A percentile compares a stretch with the other conserved stretches of the same genome.
Conservation (phyloP, 495 filamentous ascomycete genomes). For the Aspergillus conjunctus region DNA sequence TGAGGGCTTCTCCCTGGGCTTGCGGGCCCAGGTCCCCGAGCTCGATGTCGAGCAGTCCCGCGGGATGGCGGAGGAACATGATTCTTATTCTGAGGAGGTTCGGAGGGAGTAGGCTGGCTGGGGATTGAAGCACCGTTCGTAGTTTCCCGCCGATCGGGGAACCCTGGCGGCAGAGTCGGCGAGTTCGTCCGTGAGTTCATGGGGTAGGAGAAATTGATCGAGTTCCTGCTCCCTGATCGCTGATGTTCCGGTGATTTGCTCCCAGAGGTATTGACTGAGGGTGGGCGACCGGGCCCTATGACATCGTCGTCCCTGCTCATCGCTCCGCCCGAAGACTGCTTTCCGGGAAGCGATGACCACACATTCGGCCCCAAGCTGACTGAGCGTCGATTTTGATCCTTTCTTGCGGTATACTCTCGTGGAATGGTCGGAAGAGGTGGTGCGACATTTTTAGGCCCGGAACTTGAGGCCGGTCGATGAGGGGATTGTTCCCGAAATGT, state of each 20-base stretch:
- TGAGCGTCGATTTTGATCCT: conserved; percentile 44
- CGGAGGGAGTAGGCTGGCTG: conserved; percentile 26
- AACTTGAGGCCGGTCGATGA: conserved; percentile 50
- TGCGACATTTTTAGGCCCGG: conserved; percentile 36
- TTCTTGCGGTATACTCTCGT: conserved; percentile 39
- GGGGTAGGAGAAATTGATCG: conserved; percentile 87
- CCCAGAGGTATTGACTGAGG: conserved; percentile 28
- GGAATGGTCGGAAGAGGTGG: conserved; percentile 80
- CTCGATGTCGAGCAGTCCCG: conserved; percentile 57
- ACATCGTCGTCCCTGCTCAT: conserved; percentile 49
- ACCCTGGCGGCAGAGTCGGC: conserved; percentile 30
- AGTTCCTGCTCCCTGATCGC: conserved; percentile 63
- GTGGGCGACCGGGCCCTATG: conserved; percentile 24
- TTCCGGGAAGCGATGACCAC: conserved; percentile 52
- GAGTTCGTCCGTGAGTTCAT: conserved; percentile 56
- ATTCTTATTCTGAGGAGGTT: conserved; percentile 37
- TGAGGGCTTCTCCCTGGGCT: conserved; percentile 43
- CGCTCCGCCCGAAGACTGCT: conserved; percentile 35
- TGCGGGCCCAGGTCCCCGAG: conserved; percentile 36
- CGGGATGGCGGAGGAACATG: conserved; percentile 49
- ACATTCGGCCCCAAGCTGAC: conserved; percentile 56
- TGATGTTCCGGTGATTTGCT: conserved; percentile 50
- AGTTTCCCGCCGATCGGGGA: conserved; percentile 23
- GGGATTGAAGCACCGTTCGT: conserved; percentile 20
- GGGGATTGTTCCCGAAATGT: conserved; percentile 77